Evolutionary conservation across 202 grass and related monocot genomes (phyloP), one percentile per base, ranked within the genome.

Genomic region (Musa balbisiana): DNA sequence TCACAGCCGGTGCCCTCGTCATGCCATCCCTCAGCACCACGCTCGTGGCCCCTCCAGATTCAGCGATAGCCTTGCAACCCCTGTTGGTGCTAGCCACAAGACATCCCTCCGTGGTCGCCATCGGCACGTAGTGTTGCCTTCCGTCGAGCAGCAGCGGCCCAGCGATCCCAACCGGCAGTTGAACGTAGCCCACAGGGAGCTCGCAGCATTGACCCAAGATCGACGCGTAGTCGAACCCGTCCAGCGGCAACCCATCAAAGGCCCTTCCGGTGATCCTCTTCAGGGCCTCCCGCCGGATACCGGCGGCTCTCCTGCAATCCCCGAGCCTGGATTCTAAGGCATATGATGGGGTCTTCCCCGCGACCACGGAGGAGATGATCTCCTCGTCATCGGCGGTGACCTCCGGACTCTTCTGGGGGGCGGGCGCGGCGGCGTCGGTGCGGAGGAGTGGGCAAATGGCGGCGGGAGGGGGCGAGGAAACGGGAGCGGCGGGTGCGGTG

Each of bases 81-180:
- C 93, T 84, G 86, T 93, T 93, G 21, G 90, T 93, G 84, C 93
- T 97, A 51, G 93, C 93, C 25, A 97, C 84, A 65, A 93, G 85
- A 80, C 93, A 97, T 6, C 93, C 93, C 81, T 97, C 93, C 1
- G 93, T 97, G 43, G 93, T 97, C 2, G 93, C 93, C 90, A 97
- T 97, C 73, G 93, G 93, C 23, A 97, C 75, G 64, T 89, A 91
- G 80, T 86, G 91, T 67, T 83, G 60, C 73, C 74, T 87, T 6
- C 93, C 90, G 78, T 97, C 88, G 62, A 93, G 90, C 64, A 93
- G 51, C 49, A 97, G 84, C 53, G 93, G 93, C 0, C 93, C 93
- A 0, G 88, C 90, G 73, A 97, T 60, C 49, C 90, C 93, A 0
- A 97, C 93, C 0, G 93, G 93, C 22, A 97, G 67, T 71, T 97